Evolutionary conservation across 2,329 filamentous ascomycete species (phyloP).

Genomic region (Thelonectria olida): DNA sequence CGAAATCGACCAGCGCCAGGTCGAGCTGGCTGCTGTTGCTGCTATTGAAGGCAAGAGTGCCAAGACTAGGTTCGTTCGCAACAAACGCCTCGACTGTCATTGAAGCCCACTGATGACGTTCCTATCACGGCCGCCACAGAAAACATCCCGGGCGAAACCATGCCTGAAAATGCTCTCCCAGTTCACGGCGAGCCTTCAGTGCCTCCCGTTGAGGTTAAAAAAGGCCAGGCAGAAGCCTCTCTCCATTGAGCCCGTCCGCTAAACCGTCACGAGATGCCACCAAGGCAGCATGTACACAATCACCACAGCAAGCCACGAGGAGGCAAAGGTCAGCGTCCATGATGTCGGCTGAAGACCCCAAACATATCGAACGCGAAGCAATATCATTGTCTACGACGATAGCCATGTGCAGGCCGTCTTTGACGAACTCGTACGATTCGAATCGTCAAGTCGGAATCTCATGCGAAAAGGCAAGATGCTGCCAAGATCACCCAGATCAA

Average conservation of each 20-base stretch:
- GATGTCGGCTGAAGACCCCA: slow-evolving; percentile 59
- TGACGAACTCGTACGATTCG: slow-evolving; percentile 82
- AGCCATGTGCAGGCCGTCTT: slow-evolving; percentile 85
- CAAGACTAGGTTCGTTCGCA: slow-evolving; percentile 55
- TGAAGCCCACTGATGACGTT: slow-evolving; percentile 59
- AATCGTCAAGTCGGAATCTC: slow-evolving; percentile 82
- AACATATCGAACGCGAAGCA: slow-evolving; percentile 75
- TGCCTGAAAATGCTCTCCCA: slow-evolving; percentile 29
- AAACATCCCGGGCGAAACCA: slow-evolving; percentile 18
- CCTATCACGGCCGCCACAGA: slow-evolving; percentile 33
- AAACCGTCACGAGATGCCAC: slow-evolving; percentile 56
- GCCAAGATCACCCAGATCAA: slow-evolving; percentile 75
- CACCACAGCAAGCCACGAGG: slow-evolving; percentile 59
- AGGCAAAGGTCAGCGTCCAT: slow-evolving; percentile 62
- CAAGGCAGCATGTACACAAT: slow-evolving; percentile 50
- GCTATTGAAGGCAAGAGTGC: slow-evolving; percentile 37
- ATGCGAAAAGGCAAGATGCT: slow-evolving; percentile 89
- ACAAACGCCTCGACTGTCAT: slow-evolving; percentile 63
- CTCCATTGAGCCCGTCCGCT: slow-evolving; percentile 33
- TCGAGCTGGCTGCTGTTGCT: slow-evolving; percentile 63
- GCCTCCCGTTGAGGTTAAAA: slow-evolving; percentile 41
- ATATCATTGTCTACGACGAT: slow-evolving; percentile 91
- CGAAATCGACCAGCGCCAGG: slow-evolving; percentile 69
- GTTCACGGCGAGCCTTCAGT: slow-evolving; percentile 20
- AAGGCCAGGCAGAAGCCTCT: slow-evolving; percentile 20